A percentile compares a stretch with the other conserved stretches of the same genome.
Evolutionary conservation across 352 stramenopile genomes (phyloP).

Genomic region (Poterioochromonas sp.): DNA sequence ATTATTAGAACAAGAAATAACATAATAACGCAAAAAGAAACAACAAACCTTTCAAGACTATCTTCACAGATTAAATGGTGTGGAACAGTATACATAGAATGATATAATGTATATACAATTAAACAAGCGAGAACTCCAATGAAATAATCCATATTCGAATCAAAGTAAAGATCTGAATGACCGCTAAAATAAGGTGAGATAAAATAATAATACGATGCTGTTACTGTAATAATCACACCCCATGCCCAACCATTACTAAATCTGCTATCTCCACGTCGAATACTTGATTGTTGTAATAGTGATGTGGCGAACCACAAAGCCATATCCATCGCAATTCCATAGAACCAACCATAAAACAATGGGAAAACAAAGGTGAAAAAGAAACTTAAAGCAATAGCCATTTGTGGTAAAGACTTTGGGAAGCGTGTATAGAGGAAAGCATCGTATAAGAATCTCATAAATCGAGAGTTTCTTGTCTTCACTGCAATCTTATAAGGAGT

Average conservation of each 20-base stretch:
- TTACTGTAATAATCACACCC: background rate
- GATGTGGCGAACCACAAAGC: background rate
- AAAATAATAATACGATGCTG: background rate
- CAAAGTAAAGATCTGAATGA: background rate
- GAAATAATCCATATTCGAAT: background rate
- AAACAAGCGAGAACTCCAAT: background rate
- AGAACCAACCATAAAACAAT: background rate
- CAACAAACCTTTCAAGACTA: background rate
- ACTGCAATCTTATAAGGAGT: background rate
- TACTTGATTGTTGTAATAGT: background rate
- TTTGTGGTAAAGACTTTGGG: background rate
- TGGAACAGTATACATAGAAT: background rate
- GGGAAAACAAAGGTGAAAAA: background rate
- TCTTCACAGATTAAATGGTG: background rate
- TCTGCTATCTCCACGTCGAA: background rate
- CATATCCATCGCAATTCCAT: background rate
- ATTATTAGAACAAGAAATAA: background rate
- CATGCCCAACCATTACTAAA: background rate
- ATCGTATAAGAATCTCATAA: conserved; percentile 16
- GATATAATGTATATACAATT: background rate
- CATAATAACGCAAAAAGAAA: no score
- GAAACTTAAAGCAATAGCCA: background rate
- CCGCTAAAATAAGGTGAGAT: background rate
- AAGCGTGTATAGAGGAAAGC: background rate
- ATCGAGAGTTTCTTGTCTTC: background rate